These are phyloP conservation scores for Sugiyamaella japonica DNA, from an alignment of 1,139 yeast species.

Conservation along the genomic window DNA sequence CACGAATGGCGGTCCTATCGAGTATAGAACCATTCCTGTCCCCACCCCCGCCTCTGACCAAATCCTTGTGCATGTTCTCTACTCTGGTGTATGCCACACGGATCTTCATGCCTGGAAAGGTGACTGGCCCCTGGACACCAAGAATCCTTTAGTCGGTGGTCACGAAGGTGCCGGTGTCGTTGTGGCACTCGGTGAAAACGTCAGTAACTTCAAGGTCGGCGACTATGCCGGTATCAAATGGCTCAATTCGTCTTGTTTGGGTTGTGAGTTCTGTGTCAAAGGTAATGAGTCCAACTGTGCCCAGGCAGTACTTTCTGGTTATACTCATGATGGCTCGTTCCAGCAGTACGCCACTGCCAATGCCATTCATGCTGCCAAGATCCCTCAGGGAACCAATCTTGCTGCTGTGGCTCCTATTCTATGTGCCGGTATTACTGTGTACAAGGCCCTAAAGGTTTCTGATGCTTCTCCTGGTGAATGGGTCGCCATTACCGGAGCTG, in stretches of 20 bases:
- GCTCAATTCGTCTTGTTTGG: constrained; percentile 69
- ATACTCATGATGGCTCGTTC: constrained; percentile 80
- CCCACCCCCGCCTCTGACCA: constrained; percentile 62
- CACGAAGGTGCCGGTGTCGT: constrained; percentile 89
- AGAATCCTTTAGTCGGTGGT: constrained; percentile 74
- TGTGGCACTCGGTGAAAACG: constrained; percentile 68
- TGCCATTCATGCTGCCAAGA: constrained; percentile 80
- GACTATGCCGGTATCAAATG: constrained; percentile 76
- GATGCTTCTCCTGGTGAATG: constrained; percentile 67
- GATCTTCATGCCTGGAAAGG: constrained; percentile 75
- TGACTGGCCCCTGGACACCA: constrained; percentile 66
- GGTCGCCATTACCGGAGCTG: constrained; percentile 82
- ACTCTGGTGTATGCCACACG: constrained; percentile 69
- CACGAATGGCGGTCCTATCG: constrained; percentile 62
- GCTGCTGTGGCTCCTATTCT: constrained; percentile 72
- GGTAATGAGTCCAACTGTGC: constrained; percentile 71
- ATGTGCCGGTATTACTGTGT: constrained; percentile 84
- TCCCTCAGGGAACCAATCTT: constrained; percentile 68
- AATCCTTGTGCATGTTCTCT: constrained; percentile 60
- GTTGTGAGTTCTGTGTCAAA: constrained; percentile 70
- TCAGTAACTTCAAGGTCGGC: constrained; percentile 69
- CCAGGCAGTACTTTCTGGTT: constrained; percentile 69
- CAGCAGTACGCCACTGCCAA: constrained; percentile 85
- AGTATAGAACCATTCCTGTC: constrained; percentile 62
- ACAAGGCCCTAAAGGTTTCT: constrained; percentile 77